phyloP scores from a whole-genome alignment of 371 early-diverging fungal genomes.

The Mortierella polycephala region DNA sequence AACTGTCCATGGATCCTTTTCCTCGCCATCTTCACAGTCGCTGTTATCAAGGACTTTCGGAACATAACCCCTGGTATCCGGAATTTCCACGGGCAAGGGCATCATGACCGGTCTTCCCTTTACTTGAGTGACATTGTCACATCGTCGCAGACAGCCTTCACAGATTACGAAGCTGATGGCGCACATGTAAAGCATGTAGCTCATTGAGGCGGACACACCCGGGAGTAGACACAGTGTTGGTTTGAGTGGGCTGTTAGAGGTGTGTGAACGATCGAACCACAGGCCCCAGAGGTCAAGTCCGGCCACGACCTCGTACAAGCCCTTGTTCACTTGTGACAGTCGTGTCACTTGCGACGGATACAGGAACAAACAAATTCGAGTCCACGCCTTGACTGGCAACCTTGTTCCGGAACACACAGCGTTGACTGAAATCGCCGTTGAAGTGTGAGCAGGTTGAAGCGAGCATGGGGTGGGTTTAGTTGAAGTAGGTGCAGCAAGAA shows the following conservation, averaged over 20 bases:
- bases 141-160: slow-evolving; percentile 13
- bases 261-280: slow-evolving; percentile 7
- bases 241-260: neutral
- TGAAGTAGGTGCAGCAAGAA: neutral
- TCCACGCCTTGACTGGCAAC: neutral
- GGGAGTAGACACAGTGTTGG: slow-evolving; percentile 1
- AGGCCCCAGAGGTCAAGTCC: neutral
- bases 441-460: neutral
- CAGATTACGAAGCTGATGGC: slow-evolving; percentile 19
- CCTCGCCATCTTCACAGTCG: neutral
- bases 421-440: neutral
- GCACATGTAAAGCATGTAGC: slow-evolving; percentile 27
- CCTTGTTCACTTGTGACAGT: slow-evolving; percentile 21
- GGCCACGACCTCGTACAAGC: slow-evolving; percentile 8
- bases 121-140: neutral
- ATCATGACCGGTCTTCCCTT: slow-evolving; percentile 10
- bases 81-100: slow-evolving; percentile 14
- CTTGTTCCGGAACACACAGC: neutral
- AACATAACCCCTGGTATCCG: neutral
- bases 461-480: too few relatives aligned
- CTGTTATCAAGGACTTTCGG: neutral
- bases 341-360: slow-evolving; percentile 5
- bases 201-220: slow-evolving; percentile 10
- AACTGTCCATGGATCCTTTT: slow-evolving; percentile 4
- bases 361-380: neutral